Evolutionary conservation across 352 stramenopile genomes (phyloP).

Genomic region (Globisporangium spinosum): DNA sequence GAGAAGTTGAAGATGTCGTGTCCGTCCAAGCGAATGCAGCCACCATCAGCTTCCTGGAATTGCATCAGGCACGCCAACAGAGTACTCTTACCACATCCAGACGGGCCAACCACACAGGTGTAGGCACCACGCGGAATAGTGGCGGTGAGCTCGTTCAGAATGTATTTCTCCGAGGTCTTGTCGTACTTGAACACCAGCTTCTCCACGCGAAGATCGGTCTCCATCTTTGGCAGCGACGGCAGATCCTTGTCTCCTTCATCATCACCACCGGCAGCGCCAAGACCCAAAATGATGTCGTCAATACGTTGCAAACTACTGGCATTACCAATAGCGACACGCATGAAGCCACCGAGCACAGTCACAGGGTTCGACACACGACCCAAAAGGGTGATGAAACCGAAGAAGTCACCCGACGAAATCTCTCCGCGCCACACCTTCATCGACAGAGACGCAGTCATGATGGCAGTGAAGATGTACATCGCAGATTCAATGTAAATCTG

Average conservation of each 20-base stretch:
- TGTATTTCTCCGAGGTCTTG: slow-evolving; percentile 78
- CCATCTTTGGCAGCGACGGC: slow-evolving; percentile 77
- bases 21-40: slow-evolving; percentile 75
- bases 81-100: slow-evolving; percentile 87
- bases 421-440: slow-evolving; percentile 83
- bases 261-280: slow-evolving; percentile 31
- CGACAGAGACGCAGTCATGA: slow-evolving; percentile 80
- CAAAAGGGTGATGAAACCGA: slow-evolving; percentile 78
- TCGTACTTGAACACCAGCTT: slow-evolving; percentile 88
- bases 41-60: slow-evolving; percentile 81
- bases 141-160: slow-evolving; percentile 69
- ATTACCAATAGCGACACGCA: slow-evolving; percentile 87
- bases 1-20: slow-evolving; percentile 87
- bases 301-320: slow-evolving; percentile 84
- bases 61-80: slow-evolving; percentile 85
- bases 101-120: slow-evolving; percentile 83
- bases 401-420: slow-evolving; percentile 77
- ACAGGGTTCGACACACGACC: slow-evolving; percentile 80
- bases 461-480: slow-evolving; percentile 89
- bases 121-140: slow-evolving; percentile 78
- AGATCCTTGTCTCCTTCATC: slow-evolving; percentile 64
- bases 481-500: slow-evolving; percentile 89
- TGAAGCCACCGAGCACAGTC: slow-evolving; percentile 81
- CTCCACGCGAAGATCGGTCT: slow-evolving; percentile 72
- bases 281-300: slow-evolving; percentile 77